Percentiles rank a stretch among this genome's conserved stretches.
phyloP scores from a whole-genome alignment of 208 protist species.

The Leishmania martiniquensis region DNA sequence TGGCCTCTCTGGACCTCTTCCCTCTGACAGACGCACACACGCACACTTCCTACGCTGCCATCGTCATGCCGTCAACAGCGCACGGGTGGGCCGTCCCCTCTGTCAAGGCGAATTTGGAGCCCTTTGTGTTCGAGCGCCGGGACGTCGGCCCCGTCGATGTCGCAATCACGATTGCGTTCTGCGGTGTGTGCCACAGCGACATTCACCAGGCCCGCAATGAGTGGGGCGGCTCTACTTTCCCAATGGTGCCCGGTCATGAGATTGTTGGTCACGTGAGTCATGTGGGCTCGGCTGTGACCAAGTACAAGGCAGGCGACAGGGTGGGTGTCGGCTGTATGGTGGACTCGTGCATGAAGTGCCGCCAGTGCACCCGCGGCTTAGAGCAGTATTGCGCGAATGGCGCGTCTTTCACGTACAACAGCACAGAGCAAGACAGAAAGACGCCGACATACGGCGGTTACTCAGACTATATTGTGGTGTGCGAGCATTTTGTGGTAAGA shows the following conservation, averaged over 20 bases:
- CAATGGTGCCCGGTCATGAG: slow-evolving; percentile 87
- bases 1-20: background rate
- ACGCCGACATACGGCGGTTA: slow-evolving; percentile 63
- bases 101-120: slow-evolving; percentile 47
- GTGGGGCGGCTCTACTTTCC: slow-evolving; percentile 64
- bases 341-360: slow-evolving; percentile 78
- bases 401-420: slow-evolving; percentile 64
- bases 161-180: slow-evolving; percentile 63
- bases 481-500: slow-evolving; percentile 65
- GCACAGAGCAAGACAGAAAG: slow-evolving; percentile 36
- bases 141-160: slow-evolving; percentile 58
- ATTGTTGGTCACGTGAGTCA: slow-evolving; percentile 75
- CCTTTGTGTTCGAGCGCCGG: slow-evolving; percentile 54
- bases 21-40: too few species aligned
- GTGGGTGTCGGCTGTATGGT: slow-evolving; percentile 92
- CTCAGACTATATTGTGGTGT: slow-evolving; percentile 71
- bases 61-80: slow-evolving; percentile 52
- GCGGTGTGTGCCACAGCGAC: slow-evolving; percentile 88
- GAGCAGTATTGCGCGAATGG: slow-evolving; percentile 80
- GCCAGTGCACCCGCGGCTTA: slow-evolving; percentile 60
- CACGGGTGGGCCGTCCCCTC: slow-evolving; percentile 46
- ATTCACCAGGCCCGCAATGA: slow-evolving; percentile 75
- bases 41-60: background rate
- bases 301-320: slow-evolving; percentile 78
- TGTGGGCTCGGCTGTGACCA: slow-evolving; percentile 70